Percentiles rank a stretch among this genome's conserved stretches.
Evolutionary conservation across 2,329 filamentous ascomycete genomes (phyloP).

Genomic region (Parastagonospora nodorum): DNA sequence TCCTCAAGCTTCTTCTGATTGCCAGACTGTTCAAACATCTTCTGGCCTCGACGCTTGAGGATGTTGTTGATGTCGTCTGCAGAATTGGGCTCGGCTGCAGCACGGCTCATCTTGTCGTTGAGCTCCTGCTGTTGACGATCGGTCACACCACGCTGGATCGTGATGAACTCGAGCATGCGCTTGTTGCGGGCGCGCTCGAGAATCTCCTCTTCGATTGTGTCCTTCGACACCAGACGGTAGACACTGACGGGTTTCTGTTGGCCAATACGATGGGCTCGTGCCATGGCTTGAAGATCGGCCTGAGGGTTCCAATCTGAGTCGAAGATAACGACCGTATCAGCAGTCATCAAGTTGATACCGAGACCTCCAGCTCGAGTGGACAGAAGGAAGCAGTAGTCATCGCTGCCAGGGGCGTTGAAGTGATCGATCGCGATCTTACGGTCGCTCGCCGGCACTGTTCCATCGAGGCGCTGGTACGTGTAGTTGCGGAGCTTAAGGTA

Average conservation of each 20-base stretch:
- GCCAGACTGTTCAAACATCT: constrained; percentile 96
- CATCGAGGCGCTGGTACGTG: constrained; percentile 91
- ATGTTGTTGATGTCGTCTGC: constrained; percentile 96
- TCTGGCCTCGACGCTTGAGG: constrained; percentile 96
- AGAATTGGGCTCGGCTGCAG: constrained; percentile 78
- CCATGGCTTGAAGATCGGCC: constrained; percentile 97
- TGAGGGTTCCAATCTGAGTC: constrained; percentile 99
- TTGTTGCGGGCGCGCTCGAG: constrained; percentile 96
- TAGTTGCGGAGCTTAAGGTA: constrained; percentile 94
- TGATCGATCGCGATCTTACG: constrained; percentile 95
- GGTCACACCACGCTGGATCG: constrained; percentile 94
- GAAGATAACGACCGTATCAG: constrained; percentile 96
- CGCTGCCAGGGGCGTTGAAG: constrained; percentile 95
- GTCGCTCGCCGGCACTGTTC: constrained; percentile 86
- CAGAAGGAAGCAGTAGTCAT: constrained; percentile 94
- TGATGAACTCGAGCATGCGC: constrained; percentile 94
- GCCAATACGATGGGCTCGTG: constrained; percentile 94
- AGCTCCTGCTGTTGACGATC: constrained; percentile 89
- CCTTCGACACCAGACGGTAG: constrained; percentile 94
- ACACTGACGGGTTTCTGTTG: constrained; percentile 96
- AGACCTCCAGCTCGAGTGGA: constrained; percentile 95
- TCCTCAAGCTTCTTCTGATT: constrained; percentile 97
- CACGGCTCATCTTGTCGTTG: constrained; percentile 67
- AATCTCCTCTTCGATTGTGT: constrained; percentile 97
- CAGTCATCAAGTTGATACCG: constrained; percentile 99